phyloP scores from a whole-genome alignment of 768 basidiomycete species.

The Leccinum variicolor region DNA sequence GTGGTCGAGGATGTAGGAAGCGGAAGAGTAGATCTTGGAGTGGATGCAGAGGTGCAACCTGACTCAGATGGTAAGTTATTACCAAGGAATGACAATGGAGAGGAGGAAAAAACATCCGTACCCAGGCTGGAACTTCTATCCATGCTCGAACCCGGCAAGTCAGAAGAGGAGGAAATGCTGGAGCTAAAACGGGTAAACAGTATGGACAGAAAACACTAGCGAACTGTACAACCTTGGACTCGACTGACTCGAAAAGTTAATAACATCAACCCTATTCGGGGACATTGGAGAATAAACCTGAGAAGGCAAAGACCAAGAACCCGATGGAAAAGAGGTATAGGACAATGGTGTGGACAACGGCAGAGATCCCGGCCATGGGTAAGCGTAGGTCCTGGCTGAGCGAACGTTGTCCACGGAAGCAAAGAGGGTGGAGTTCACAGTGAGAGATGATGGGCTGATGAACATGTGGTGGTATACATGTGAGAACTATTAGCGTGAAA shows the following conservation, averaged over 20 bases:
- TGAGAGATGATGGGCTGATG: conserved; percentile 18
- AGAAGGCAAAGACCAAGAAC: conserved; percentile 1
- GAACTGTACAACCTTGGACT: conserved; percentile 11
- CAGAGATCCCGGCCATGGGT: conserved; percentile 12
- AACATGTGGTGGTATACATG: conserved; percentile 30
- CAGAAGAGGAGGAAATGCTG: neutral
- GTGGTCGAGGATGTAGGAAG: neutral
- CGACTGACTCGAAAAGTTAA: neutral
- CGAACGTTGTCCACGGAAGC: conserved; percentile 5
- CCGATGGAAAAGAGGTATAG: neutral
- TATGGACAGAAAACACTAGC: neutral
- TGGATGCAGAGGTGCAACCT: neutral
- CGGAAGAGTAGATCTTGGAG: neutral
- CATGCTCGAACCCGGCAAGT: neutral
- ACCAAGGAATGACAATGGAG: neutral
- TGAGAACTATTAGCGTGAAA: conserved; percentile 24
- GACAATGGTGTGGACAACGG: conserved; percentile 18
- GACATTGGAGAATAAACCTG: neutral
- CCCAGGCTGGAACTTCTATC: conserved; percentile 12
- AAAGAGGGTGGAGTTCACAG: conserved; percentile 14
- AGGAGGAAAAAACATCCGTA: conserved; percentile 15
- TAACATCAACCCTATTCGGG: neutral
- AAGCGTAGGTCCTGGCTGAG: conserved; percentile 3
- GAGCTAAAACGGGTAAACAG: conserved; percentile 2
- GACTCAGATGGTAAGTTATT: neutral